phyloP scores from a whole-genome alignment of 2,329 filamentous ascomycete genomes.

The Cercospora sp. region DNA sequence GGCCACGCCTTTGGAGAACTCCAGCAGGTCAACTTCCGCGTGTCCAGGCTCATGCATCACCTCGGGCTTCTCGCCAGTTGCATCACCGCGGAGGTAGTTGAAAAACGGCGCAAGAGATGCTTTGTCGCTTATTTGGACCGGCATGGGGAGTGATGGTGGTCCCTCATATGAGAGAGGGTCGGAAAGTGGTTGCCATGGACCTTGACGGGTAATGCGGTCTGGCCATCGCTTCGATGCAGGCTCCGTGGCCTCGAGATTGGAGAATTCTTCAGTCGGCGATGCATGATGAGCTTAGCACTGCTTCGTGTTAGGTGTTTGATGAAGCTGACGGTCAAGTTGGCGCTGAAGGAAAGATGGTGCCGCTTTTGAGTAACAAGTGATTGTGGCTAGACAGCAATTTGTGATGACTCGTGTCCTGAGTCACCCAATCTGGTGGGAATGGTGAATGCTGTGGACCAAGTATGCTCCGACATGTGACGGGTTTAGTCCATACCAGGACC shows the following conservation, averaged over 20 bases:
- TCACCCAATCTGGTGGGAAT: neutral
- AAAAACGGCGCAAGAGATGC: slow-evolving; percentile 42
- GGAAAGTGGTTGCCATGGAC: slow-evolving; percentile 39
- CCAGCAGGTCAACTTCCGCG: slow-evolving; percentile 40
- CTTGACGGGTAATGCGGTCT: slow-evolving; percentile 38
- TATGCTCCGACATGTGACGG: neutral
- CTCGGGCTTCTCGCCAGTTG: slow-evolving; percentile 30
- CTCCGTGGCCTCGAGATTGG: neutral
- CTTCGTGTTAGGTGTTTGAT: neutral
- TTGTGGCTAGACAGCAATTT: neutral
- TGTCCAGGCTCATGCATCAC: slow-evolving; percentile 37
- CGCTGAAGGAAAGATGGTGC: neutral
- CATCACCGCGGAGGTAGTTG: slow-evolving; percentile 38
- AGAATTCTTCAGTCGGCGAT: neutral
- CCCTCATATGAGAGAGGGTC: slow-evolving; percentile 39
- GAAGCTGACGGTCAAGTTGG: neutral
- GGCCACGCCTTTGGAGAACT: slow-evolving; percentile 47
- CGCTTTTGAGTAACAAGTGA: neutral
- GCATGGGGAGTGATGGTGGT: slow-evolving; percentile 42
- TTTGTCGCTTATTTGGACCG: slow-evolving; percentile 39
- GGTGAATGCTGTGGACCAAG: neutral
- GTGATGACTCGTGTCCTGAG: neutral
- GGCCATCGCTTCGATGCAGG: slow-evolving; percentile 29
- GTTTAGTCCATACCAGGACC: too few species aligned
- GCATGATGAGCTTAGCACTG: neutral